Conservation (phyloP, 176 grass and related monocot genomes). For the Otatea glauca region DNA sequence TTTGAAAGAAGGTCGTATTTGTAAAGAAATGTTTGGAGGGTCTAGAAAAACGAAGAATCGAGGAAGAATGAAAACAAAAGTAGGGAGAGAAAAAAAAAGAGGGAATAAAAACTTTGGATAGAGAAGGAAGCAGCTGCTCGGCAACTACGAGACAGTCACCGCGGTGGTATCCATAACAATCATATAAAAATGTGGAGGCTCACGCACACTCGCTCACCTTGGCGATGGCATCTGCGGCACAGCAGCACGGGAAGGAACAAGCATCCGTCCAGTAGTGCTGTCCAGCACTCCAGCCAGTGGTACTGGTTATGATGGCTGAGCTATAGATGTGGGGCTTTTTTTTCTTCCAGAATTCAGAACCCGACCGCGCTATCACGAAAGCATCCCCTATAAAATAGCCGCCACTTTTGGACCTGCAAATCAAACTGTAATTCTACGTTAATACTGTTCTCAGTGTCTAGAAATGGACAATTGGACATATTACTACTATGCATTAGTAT, state of each 20-base stretch:
- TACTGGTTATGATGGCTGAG: neutral
- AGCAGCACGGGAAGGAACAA: neutral
- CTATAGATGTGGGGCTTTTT: neutral
- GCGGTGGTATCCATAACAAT: slow-evolving; percentile 4
- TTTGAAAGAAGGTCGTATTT: no score
- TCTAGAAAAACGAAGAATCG: no score
- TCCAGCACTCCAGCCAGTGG: neutral
- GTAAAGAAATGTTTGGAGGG: no score
- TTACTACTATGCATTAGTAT: no score
- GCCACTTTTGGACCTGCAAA: neutral
- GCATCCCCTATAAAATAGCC: neutral
- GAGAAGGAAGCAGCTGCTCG: neutral
- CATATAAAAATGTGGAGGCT: slow-evolving; percentile 11
- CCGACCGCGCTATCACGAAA: neutral
- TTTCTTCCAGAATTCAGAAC: neutral
- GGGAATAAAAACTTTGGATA: neutral
- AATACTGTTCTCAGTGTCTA: neutral
- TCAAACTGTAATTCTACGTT: neutral
- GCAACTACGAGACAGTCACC: neutral
- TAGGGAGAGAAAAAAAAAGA: neutral
- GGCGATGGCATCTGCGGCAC: neutral
- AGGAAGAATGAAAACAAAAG: neutral
- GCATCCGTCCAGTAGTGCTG: neutral
- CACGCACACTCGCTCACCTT: neutral
- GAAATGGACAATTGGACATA: neutral